A percentile compares a stretch with the other conserved stretches of the same genome.
Evolutionary conservation across 1,139 yeast species (phyloP).

Genomic region (Candida smagusa): DNA sequence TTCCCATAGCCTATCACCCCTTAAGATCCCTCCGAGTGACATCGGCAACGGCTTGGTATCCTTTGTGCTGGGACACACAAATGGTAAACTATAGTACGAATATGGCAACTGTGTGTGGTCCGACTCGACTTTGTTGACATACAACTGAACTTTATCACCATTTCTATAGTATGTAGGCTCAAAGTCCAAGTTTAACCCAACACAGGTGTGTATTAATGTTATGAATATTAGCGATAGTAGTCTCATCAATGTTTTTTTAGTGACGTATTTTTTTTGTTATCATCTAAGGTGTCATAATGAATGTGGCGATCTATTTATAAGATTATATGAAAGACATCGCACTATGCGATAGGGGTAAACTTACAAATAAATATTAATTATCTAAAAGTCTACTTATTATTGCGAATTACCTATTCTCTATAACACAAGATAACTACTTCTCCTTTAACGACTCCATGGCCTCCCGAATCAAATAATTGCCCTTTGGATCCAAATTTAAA

Average conservation of each 20-base stretch:
- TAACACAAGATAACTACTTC: too few relatives aligned
- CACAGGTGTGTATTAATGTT: constrained; percentile 1
- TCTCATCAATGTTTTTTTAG: constrained; percentile 2
- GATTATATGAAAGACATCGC: too few relatives aligned
- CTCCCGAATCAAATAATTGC: constrained; percentile 80
- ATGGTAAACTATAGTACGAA: constrained; percentile 73
- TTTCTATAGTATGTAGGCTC: constrained; percentile 29
- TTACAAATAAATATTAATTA: too few relatives aligned
- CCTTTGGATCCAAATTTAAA: constrained; percentile 88
- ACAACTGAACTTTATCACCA: constrained; percentile 65
- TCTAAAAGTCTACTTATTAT: too few relatives aligned
- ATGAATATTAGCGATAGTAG: constrained; percentile 4
- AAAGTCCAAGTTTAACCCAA: constrained; percentile 10
- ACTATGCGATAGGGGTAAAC: too few relatives aligned
- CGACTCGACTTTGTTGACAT: constrained; percentile 77
- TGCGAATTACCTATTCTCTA: too few relatives aligned
- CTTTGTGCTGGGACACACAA: constrained; percentile 70
- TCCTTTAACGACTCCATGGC: constrained; percentile 61
- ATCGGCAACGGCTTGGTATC: constrained; percentile 58
- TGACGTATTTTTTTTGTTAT: too few relatives aligned
- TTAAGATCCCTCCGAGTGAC: constrained; percentile 71
- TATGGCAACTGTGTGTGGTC: constrained; percentile 76
- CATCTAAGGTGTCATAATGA: too few relatives aligned
- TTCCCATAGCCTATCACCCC: constrained; percentile 79
- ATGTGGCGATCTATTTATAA: too few relatives aligned